Evolutionary conservation across 108 stramenopile genomes (phyloP).

Genomic region (Bacterosira constricta): DNA sequence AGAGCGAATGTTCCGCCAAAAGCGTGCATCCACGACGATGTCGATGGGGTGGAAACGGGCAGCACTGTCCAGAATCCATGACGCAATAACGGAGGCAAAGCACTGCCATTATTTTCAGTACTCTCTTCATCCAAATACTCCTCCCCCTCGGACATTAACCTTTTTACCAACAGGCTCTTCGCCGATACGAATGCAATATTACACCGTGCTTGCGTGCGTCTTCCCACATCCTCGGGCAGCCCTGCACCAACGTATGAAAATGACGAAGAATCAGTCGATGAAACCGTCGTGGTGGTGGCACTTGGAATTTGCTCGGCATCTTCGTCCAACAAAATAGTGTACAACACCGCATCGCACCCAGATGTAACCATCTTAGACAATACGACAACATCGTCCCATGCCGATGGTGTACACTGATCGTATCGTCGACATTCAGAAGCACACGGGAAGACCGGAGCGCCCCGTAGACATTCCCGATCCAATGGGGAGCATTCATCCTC

Average conservation of each 20-base stretch:
- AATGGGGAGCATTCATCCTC: slow-evolving; percentile 58
- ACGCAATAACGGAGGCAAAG: slow-evolving; percentile 38
- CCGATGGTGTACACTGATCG: slow-evolving; percentile 63
- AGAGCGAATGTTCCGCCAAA: slow-evolving; percentile 42
- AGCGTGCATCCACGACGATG: slow-evolving; percentile 39
- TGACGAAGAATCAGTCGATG: slow-evolving; percentile 46
- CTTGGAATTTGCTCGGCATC: slow-evolving; percentile 65
- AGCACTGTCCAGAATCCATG: slow-evolving; percentile 78
- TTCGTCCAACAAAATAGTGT: slow-evolving; percentile 70
- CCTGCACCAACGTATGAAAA: slow-evolving; percentile 56
- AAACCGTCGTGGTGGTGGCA: slow-evolving; percentile 45
- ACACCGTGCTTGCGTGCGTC: slow-evolving; percentile 41
- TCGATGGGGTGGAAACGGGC: slow-evolving; percentile 49
- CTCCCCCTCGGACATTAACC: slow-evolving; percentile 42
- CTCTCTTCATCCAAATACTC: slow-evolving; percentile 29
- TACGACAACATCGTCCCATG: slow-evolving; percentile 65
- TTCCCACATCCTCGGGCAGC: slow-evolving; percentile 28
- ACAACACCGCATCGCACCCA: slow-evolving; percentile 70
- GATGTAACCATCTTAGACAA: slow-evolving; percentile 58
- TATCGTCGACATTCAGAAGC: slow-evolving; percentile 76
- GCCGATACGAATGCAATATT: slow-evolving; percentile 83
- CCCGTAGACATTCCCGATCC: slow-evolving; percentile 79
- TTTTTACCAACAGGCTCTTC: slow-evolving; percentile 54
- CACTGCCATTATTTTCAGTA: not conserved
- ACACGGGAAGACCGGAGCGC: slow-evolving; percentile 82